Base-by-base conservation (phyloP, 1,284 basidiomycete genomes). In the Leccinum discolor region DNA sequence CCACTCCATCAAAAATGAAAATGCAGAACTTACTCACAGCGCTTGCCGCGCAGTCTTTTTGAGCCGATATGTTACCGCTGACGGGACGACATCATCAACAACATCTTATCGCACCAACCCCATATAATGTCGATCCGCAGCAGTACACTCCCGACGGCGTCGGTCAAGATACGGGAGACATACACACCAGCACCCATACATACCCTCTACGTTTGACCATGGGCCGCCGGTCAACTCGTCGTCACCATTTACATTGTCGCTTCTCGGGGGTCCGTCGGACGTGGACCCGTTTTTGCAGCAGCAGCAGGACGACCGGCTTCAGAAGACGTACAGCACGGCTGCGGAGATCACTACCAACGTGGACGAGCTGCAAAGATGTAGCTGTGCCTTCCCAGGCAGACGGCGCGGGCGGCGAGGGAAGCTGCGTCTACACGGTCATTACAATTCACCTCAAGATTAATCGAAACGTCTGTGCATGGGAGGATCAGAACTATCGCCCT, bases 311-410 rank as follows among this genome's bases (percentile, higher is more conserved):
- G 74, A 75, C 3, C 76, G 79, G 58, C 73, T 90, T 16, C 81
- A 88, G 57, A 85, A 85, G 68, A 80, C 84, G 4, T 92, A 91
- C 80, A 83, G 83, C 58, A 83, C 84, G 60, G 82, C 92, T 0
- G 74, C 84, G 29, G 89, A 88, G 65, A 90, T 95, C 60, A 86
- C 88, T 63, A 82, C 83, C 58, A 90, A 94, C 65, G 90, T 95
- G 32, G 88, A 91, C 67, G 84, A 86, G 56, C 79, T 95, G 63
- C 88, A 92, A 71, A 82, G 81, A 77, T 10, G 61, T 73, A 4
- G 8, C 60, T 2, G 38, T 70, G 1, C 72, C 73, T 40, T 62
- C 63, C 29, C 16, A 57, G 14, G 71, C 72, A 18, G 52, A 40
- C 2, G 59, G 26, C 6, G 8, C 23, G 1, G 67, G 67, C 10